Evolutionary conservation across 2,329 filamentous ascomycete genomes (phyloP).

Genomic region (Pseudocercospora ulei): DNA sequence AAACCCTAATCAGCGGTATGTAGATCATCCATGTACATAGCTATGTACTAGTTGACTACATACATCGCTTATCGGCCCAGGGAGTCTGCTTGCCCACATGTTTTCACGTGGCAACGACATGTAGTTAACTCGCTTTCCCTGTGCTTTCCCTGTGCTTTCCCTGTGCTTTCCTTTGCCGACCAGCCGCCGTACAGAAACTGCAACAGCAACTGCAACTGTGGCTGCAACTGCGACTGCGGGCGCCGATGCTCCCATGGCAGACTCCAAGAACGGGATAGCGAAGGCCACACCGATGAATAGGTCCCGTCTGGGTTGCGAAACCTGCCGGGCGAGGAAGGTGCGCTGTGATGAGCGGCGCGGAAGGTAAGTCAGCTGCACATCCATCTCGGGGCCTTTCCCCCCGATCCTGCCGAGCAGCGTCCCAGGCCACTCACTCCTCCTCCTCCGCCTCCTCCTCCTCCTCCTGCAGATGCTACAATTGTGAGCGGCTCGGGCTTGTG

Average conservation of each 20-base stretch:
- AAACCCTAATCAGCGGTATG: no score
- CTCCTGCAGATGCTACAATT: constrained; percentile 24
- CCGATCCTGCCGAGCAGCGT: constrained; percentile 4
- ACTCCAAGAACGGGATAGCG: background rate
- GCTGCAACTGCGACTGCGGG: no score
- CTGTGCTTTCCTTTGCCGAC: constrained; percentile 2
- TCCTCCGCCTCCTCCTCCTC: no score
- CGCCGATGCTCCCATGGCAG: no score
- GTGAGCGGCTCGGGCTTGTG: constrained; percentile 21
- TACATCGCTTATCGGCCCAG: no score
- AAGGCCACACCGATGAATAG: constrained; percentile 9
- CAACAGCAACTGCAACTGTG: no score
- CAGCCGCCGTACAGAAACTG: constrained; percentile 1
- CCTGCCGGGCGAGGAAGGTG: constrained; percentile 24
- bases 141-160: background rate
- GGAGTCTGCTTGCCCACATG: no score
- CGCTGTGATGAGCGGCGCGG: constrained; percentile 21
- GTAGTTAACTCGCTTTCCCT: no score
- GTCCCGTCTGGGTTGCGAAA: constrained; percentile 22
- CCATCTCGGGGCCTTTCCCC: background rate
- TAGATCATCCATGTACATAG: no score
- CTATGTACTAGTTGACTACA: no score
- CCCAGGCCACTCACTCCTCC: background rate
- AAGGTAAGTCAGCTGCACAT: constrained; percentile 6
- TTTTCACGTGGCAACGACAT: no score